Evolutionary conservation across 1,284 basidiomycete genomes (phyloP), one percentile per base, ranked within the genome.

Genomic region (Cryptococcus floricola): DNA sequence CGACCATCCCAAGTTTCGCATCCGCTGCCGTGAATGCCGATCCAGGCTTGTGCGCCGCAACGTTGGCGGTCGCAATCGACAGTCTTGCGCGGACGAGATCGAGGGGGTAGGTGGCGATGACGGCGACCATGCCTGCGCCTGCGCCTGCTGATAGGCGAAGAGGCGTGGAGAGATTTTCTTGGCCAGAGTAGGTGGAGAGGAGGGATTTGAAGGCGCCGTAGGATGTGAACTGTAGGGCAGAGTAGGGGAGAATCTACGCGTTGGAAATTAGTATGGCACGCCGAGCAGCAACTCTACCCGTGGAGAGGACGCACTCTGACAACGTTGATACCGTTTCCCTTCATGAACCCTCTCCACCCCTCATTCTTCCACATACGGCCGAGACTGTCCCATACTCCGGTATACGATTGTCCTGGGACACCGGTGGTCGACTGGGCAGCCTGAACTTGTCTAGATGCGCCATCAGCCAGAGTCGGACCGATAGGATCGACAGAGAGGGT

Each of bases 41-140:
- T 14, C 55, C 27, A 53, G 44, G 23, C 50, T 53, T 39, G 51
- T 37, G 88, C 5, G 63, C 54, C 4, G 70, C 59, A 61, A 74
- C 63, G 48, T 71, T 71, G 31, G 73, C 89, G 3, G 91, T 92
- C 13, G 91, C 91, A 67, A 97, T 95, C 28, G 90, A 93, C 63
- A 97, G 80, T 48, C 93, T 83, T n/a, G 91, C 89, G 51, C 93
- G 84, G 23, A 97, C 89, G 53, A 97, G 84, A 75, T 97, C 93
- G 61, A 97, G 78, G 4, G 93, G 93, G 77, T 96, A 97, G 69
- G 93, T 97, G 34, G 89, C 84, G 61, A 87, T 89, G 56, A 93
- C 93, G 61, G 89, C 91, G 9, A 89, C 88, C 58, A 95, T 89
- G 25, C 93, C 93, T 39, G 92, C 93, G 4, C 94, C 78, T 4